Conservation (phyloP, 2,329 filamentous ascomycete species). For the Stachybotrys chlorohalonatus region DNA sequence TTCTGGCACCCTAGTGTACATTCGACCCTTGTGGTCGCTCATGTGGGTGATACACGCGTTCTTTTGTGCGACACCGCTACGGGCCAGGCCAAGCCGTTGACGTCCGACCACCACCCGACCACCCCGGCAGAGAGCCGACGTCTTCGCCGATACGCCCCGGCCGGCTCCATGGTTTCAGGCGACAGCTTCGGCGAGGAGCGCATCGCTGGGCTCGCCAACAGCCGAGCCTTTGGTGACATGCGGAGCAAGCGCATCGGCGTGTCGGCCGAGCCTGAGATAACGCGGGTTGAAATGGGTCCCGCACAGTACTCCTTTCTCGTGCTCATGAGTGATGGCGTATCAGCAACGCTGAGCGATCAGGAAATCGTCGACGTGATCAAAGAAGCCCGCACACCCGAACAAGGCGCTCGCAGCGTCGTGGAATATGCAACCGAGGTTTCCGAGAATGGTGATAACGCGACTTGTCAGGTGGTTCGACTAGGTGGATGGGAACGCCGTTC, state of each 20-base stretch:
- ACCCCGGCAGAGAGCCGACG: slow-evolving; percentile 74
- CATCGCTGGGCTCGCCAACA: slow-evolving; percentile 88
- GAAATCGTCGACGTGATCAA: slow-evolving; percentile 96
- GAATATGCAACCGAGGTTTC: slow-evolving; percentile 83
- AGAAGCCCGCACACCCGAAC: slow-evolving; percentile 83
- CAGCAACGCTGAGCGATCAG: slow-evolving; percentile 77
- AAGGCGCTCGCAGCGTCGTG: slow-evolving; percentile 71
- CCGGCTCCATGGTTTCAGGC: slow-evolving; percentile 68
- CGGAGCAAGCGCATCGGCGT: slow-evolving; percentile 86
- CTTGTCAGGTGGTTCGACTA: slow-evolving; percentile 56
- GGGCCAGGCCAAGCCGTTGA: slow-evolving; percentile 70
- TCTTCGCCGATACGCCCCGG: slow-evolving; percentile 70
- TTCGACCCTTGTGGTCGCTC: slow-evolving; percentile 75
- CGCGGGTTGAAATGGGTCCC: slow-evolving; percentile 66
- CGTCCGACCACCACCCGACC: slow-evolving; percentile 88
- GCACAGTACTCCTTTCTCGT: slow-evolving; percentile 87
- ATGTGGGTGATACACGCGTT: slow-evolving; percentile 89
- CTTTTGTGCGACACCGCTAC: slow-evolving; percentile 81
- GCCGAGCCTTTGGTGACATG: slow-evolving; percentile 89
- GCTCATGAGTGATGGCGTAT: slow-evolving; percentile 81
- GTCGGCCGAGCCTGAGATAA: slow-evolving; percentile 85
- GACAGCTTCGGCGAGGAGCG: slow-evolving; percentile 97
- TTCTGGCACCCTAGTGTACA: slow-evolving; percentile 92
- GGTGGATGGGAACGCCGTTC: slow-evolving; percentile 63
- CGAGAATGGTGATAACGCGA: slow-evolving; percentile 57